Conservation (phyloP, 805 yeast genomes). For the Myxozyma lipomycoides region DNA sequence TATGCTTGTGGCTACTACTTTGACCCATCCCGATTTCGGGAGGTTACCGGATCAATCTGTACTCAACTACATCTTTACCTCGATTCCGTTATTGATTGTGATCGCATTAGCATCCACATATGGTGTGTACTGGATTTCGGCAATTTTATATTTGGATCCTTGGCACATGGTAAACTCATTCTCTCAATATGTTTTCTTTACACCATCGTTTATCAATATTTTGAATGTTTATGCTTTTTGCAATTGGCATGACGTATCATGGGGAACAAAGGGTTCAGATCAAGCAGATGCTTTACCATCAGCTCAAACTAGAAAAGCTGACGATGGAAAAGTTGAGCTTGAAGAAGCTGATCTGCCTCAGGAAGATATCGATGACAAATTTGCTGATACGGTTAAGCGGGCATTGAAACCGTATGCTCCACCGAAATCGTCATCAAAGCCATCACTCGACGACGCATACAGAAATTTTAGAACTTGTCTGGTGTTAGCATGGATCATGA, state of each 20-base stretch:
- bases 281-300: slow-evolving; percentile 52
- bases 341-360: slow-evolving; percentile 47
- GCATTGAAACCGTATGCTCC: slow-evolving; percentile 51
- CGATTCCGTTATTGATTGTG: slow-evolving; percentile 50
- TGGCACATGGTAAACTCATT: slow-evolving; percentile 47
- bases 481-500: slow-evolving; percentile 41
- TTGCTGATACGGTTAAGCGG: slow-evolving; percentile 46
- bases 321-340: slow-evolving; percentile 53
- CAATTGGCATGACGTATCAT: slow-evolving; percentile 66
- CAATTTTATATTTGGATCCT: slow-evolving; percentile 58
- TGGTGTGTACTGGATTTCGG: slow-evolving; percentile 57
- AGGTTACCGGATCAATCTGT: slow-evolving; percentile 32
- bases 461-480: slow-evolving; percentile 42
- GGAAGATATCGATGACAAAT: slow-evolving; percentile 53
- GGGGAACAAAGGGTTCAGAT: slow-evolving; percentile 72
- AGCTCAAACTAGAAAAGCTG: slow-evolving; percentile 46
- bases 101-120: slow-evolving; percentile 60
- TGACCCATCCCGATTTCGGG: slow-evolving; percentile 36
- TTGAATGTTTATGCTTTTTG: slow-evolving; percentile 65
- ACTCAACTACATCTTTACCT: slow-evolving; percentile 32
- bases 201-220: slow-evolving; percentile 53
- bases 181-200: slow-evolving; percentile 47
- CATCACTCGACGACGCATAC: slow-evolving; percentile 38
- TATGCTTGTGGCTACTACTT: slow-evolving; percentile 54
- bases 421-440: slow-evolving; percentile 28